Conservation (phyloP, 2,329 filamentous ascomycete genomes). For the Penicillium hordei region DNA sequence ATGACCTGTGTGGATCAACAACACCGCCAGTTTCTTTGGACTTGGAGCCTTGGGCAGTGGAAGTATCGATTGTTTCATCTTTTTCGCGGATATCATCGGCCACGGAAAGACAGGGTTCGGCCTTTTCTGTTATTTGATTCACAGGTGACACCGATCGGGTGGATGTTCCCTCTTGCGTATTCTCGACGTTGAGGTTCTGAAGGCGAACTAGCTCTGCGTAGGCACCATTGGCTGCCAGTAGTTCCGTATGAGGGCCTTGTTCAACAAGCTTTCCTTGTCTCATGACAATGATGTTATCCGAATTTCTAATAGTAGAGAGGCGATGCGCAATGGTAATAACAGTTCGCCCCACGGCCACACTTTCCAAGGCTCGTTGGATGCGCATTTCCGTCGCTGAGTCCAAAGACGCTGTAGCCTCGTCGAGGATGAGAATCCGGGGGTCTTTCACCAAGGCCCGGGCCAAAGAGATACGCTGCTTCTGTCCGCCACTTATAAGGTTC, state of each 20-base stretch:
- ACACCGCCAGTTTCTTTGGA: background rate
- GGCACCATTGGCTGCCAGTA: constrained; percentile 8
- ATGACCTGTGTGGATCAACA: background rate
- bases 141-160: constrained; percentile 5
- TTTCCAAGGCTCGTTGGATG: constrained; percentile 13
- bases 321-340: constrained; percentile 53
- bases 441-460: constrained; percentile 70
- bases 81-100: background rate
- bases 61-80: background rate
- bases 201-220: constrained; percentile 11
- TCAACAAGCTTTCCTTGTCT: constrained; percentile 44
- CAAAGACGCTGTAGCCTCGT: constrained; percentile 71
- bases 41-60: background rate
- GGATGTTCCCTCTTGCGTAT: background rate
- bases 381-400: constrained; percentile 43
- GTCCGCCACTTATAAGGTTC: constrained; percentile 70
- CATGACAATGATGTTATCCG: constrained; percentile 20
- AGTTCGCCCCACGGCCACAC: constrained; percentile 2
- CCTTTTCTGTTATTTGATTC: constrained; percentile 4
- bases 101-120: background rate
- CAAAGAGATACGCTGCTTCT: constrained; percentile 76
- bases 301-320: constrained; percentile 17
- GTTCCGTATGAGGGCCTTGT: constrained; percentile 46
- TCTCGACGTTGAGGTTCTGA: constrained; percentile 4
- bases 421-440: constrained; percentile 73